A percentile compares a stretch with the other conserved stretches of the same genome.
Conservation (phyloP, 768 basidiomycete species). For the Suillus subluteus region DNA sequence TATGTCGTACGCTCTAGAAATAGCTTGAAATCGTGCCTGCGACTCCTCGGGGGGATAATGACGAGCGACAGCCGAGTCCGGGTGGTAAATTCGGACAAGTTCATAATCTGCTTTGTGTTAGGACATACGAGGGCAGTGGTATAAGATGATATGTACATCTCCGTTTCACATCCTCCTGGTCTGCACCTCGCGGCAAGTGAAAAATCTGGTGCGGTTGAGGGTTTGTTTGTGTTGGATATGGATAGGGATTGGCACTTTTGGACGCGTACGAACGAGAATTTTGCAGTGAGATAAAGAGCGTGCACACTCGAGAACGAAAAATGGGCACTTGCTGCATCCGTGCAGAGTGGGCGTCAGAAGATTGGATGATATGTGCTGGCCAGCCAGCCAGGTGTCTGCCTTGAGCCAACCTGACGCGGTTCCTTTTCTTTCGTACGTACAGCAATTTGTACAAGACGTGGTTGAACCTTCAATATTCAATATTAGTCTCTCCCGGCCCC, state of each 20-base stretch:
- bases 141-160: constrained; percentile 39
- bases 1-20: constrained; percentile 67
- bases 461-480: too few relatives aligned
- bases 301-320: background rate
- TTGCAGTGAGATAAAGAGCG: constrained; percentile 12
- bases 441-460: background rate
- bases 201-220: constrained; percentile 69
- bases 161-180: constrained; percentile 56
- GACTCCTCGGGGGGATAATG: constrained; percentile 49
- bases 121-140: constrained; percentile 11
- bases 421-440: background rate
- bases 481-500: too few relatives aligned
- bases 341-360: background rate
- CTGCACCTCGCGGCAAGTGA: constrained; percentile 57
- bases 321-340: background rate
- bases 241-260: constrained; percentile 41
- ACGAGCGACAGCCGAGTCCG: constrained; percentile 59
- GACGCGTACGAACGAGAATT: constrained; percentile 22
- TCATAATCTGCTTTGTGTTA: constrained; percentile 60
- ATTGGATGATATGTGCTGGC: background rate
- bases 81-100: constrained; percentile 79
- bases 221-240: constrained; percentile 52
- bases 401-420: background rate
- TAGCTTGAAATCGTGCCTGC: constrained; percentile 70
- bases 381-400: background rate